A percentile compares a stretch with the other conserved stretches of the same genome.
phyloP scores from a whole-genome alignment of 78 protist species.

The Protostelium mycophagum region DNA sequence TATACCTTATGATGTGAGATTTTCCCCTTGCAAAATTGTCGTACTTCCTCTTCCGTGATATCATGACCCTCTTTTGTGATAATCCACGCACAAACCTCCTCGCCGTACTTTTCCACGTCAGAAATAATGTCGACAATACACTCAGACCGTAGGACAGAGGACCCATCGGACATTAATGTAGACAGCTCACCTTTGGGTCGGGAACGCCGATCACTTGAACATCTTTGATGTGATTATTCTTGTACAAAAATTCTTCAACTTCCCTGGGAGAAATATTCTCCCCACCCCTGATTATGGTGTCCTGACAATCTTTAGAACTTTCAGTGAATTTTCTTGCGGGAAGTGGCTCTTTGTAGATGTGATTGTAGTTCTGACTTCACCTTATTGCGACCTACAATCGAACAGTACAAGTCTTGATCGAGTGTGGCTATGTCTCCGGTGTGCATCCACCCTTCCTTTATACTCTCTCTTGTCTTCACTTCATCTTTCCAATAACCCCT shows the following conservation, averaged over 20 bases:
- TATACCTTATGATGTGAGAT: not conserved
- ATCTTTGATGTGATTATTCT: not conserved
- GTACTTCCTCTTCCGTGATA: not conserved
- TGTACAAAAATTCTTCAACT: not conserved
- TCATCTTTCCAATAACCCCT: constrained; percentile 49
- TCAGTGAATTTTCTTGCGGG: not conserved
- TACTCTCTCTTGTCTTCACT: constrained; percentile 46
- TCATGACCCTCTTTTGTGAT: not conserved
- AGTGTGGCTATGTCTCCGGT: constrained; percentile 81
- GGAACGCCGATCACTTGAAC: not conserved
- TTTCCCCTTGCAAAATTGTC: not conserved
- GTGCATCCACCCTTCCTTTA: constrained; percentile 81
- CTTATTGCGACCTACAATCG: constrained; percentile 82
- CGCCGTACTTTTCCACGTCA: too few species aligned
- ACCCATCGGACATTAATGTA: not conserved
- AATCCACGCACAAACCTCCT: not conserved
- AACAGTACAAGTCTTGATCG: constrained; percentile 51
- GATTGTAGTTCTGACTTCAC: too few species aligned
- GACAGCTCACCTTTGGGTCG: not conserved
- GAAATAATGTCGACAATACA: too few species aligned
- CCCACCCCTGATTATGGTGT: not conserved
- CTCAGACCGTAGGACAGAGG: too few species aligned
- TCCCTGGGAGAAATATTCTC: not conserved
- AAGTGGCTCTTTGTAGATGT: too few species aligned
- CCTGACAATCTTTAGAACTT: not conserved